Conservation (phyloP, 805 yeast species). For the Wickerhamomyces bisporus region DNA sequence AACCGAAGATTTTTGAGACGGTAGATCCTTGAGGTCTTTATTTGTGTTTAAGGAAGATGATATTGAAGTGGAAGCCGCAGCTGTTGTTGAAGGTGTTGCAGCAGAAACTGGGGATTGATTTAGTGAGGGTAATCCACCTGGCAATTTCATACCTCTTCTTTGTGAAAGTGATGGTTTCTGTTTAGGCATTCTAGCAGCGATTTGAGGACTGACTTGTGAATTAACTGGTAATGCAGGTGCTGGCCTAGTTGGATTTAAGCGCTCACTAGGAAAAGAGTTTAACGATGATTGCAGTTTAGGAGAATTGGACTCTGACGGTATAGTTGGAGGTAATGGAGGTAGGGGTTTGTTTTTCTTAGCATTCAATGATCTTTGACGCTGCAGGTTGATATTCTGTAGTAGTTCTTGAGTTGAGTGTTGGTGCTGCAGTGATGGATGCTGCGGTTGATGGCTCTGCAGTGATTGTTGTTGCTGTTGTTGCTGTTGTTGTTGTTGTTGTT, state of each 20-base stretch:
- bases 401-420: slow-evolving; percentile 4
- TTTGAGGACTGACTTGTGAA: slow-evolving; percentile 69
- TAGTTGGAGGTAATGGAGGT: slow-evolving; percentile 35
- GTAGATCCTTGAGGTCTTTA: not conserved
- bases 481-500: slow-evolving; percentile 12
- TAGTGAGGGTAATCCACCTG: slow-evolving; percentile 69
- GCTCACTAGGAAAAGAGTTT: slow-evolving; percentile 1
- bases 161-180: slow-evolving; percentile 73
- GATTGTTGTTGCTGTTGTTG: not conserved
- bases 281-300: not conserved
- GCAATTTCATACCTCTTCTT: slow-evolving; percentile 83
- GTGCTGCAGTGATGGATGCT: not conserved
- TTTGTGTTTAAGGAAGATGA: not conserved
- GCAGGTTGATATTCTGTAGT: slow-evolving; percentile 16
- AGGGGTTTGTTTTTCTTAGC: slow-evolving; percentile 29
- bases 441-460: not conserved
- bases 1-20: slow-evolving; percentile 10
- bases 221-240: slow-evolving; percentile 26
- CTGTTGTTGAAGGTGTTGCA: slow-evolving; percentile 11
- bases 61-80: slow-evolving; percentile 27
- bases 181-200: slow-evolving; percentile 75
- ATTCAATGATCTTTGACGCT: slow-evolving; percentile 16
- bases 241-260: slow-evolving; percentile 23
- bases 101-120: slow-evolving; percentile 18
- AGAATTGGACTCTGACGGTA: not conserved